phyloP scores from a whole-genome alignment of 2,329 filamentous ascomycete genomes.

The Pseudopithomyces maydicus region DNA sequence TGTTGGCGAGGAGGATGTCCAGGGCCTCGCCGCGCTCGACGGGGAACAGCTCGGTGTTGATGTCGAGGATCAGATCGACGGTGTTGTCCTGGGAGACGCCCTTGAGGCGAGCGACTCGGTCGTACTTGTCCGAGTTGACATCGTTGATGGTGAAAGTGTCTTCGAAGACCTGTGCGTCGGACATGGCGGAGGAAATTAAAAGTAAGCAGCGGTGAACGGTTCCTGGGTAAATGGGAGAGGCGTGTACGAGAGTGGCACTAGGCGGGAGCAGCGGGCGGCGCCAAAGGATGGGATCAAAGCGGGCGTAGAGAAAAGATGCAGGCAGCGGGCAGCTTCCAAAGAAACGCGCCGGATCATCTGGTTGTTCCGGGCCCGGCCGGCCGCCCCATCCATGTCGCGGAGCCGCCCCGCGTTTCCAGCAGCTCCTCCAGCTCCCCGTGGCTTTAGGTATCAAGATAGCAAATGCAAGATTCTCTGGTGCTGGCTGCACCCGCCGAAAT shows the following conservation, averaged over 20 bases:
- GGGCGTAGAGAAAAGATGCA: neutral
- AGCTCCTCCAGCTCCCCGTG: neutral
- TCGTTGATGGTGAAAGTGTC: conserved; percentile 84
- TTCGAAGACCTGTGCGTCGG: conserved; percentile 92
- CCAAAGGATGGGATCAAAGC: neutral
- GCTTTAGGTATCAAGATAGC: neutral
- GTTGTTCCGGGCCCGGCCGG: neutral
- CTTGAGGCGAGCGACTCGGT: conserved; percentile 86
- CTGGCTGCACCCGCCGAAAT: neutral
- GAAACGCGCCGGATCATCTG: neutral
- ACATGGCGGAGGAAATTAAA: conserved; percentile 60
- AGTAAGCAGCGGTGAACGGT: neutral
- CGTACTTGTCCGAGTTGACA: conserved; percentile 87
- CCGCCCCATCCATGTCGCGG: neutral
- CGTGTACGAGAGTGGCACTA: neutral
- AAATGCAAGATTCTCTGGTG: neutral
- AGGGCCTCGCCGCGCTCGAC: conserved; percentile 75
- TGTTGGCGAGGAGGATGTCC: conserved; percentile 81
- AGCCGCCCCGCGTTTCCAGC: conserved; percentile 1
- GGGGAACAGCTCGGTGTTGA: conserved; percentile 92
- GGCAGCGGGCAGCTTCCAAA: neutral
- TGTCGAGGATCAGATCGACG: conserved; percentile 83
- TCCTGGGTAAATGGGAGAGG: neutral
- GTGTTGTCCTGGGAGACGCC: conserved; percentile 77
- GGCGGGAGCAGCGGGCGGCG: no score